A percentile compares a stretch with the other conserved stretches of the same genome.
phyloP scores from a whole-genome alignment of 1,284 basidiomycete species.

The Mixia osmundae region DNA sequence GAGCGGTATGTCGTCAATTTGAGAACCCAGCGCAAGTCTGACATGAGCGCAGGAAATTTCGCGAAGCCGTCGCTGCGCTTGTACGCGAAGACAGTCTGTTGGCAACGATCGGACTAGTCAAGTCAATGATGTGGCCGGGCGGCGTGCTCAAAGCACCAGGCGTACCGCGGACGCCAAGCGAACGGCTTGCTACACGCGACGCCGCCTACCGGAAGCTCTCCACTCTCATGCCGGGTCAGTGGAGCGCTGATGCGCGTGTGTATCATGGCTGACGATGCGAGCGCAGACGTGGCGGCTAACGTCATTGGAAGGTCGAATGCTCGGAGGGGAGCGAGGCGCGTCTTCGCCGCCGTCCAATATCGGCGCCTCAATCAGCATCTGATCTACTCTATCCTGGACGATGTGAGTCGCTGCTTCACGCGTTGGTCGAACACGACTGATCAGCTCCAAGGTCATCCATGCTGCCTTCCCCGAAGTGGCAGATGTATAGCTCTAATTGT shows the following conservation, averaged over 20 bases:
- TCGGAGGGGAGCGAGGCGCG: conserved; percentile 60
- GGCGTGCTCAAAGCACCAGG: conserved; percentile 41
- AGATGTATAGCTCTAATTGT: no score
- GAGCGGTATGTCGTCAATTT: conserved; percentile 39
- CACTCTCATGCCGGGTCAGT: conserved; percentile 59
- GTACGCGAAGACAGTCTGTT: conserved; percentile 44
- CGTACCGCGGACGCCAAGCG: conserved; percentile 44
- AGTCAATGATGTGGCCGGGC: conserved; percentile 55
- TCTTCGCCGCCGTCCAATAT: conserved; percentile 83
- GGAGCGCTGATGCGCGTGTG: not conserved
- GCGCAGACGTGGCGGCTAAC: conserved; percentile 65
- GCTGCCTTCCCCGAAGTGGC: no score
- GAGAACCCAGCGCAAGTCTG: not conserved
- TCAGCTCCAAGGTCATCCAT: no score
- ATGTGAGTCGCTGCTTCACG: conserved; percentile 30
- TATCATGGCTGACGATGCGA: not conserved
- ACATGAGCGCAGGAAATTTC: conserved; percentile 41
- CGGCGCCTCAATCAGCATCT: conserved; percentile 77
- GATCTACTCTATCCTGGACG: conserved; percentile 60
- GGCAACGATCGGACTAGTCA: conserved; percentile 38
- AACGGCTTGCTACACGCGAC: conserved; percentile 52
- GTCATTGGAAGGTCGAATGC: conserved; percentile 91
- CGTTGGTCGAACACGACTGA: not conserved
- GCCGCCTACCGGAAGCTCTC: conserved; percentile 71
- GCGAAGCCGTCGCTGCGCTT: conserved; percentile 42